Percentiles rank a stretch among this genome's conserved stretches.
These are phyloP conservation scores for Hyparrhenia diplandra DNA, from an alignment of 176 grass and related monocot genomes.

Conservation along the genomic window DNA sequence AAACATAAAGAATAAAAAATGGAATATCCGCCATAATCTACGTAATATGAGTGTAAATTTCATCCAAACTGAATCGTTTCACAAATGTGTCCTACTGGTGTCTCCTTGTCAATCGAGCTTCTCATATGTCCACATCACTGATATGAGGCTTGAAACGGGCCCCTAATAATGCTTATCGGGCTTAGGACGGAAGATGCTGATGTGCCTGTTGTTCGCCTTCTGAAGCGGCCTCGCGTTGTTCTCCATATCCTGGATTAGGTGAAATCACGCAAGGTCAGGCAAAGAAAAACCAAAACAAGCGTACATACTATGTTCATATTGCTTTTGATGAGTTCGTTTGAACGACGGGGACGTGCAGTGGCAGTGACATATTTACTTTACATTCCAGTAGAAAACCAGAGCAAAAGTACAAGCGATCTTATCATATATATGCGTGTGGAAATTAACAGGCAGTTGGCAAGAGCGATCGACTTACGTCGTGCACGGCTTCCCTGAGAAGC, in stretches of 20 bases:
- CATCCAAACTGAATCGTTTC: neutral
- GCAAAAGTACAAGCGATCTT: too few species aligned
- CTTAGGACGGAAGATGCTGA: neutral
- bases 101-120: neutral
- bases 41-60: neutral
- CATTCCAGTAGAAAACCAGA: neutral
- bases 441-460: neutral
- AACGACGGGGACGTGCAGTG: too few species aligned
- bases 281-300: too few species aligned
- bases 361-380: too few species aligned
- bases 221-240: neutral
- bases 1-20: constrained; percentile 4
- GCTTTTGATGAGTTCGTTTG: too few species aligned
- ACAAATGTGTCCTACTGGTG: neutral
- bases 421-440: neutral
- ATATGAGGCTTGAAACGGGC: neutral
- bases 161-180: constrained; percentile 1
- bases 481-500: too few species aligned
- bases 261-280: neutral
- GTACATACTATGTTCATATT: too few species aligned
- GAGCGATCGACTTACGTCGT: too few species aligned
- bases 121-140: too few species aligned
- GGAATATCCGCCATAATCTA: too few species aligned
- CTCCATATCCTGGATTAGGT: neutral
- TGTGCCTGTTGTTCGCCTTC: neutral